Base-by-base conservation (phyloP, 2,329 filamentous ascomycete species). In the Colletotrichum falcatum region DNA sequence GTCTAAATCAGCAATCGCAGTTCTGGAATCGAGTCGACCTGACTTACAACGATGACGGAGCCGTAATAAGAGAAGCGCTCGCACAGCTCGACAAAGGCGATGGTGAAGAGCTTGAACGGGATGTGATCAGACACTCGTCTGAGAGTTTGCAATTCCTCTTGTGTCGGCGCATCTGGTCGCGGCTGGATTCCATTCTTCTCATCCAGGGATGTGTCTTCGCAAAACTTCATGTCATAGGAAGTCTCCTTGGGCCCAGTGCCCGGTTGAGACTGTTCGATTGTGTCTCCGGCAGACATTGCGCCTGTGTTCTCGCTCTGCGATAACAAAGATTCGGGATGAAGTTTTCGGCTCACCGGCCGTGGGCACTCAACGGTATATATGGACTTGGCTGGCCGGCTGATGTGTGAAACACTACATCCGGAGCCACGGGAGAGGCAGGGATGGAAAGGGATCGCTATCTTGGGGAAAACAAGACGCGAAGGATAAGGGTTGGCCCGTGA, bases 11-110 rank as follows among this genome's bases (percentile, higher is more conserved):
- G 51, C 30, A 12, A 46, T 4, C 5, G 4, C 14, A 2, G 11
- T 12, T 11, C 16, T 1, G 1, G 16, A 2, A 16, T 4, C 20
- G 14, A 16, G 1, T 14, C 7, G 42, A 12, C 4, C 30, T 42
- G 82, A 90, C 76, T 89, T 78, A 90, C 88, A 90, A 92, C 85
- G 49, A 88, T 85, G 14, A 87, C 88, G 6, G 87, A 89, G 42
- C 91, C 91, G 74, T 93, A 93, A 83, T 92, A 94, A 3, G 89
- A 90, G 79, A 92, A 92, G 42, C 91, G 88, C 79, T 94, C 91
- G 79, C 90, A 92, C 35, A 93, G 78, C 78, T 93, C 91, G 53
- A 92, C 85, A 68, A 92, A 89, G 2, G 88, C 89, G 71, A 93
- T 87, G 37, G 87, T 89, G 76, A 88, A 91, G 12, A 89, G 82